Conservation (phyloP, 2,329 filamentous ascomycete genomes). For the Talaromyces sp. region DNA sequence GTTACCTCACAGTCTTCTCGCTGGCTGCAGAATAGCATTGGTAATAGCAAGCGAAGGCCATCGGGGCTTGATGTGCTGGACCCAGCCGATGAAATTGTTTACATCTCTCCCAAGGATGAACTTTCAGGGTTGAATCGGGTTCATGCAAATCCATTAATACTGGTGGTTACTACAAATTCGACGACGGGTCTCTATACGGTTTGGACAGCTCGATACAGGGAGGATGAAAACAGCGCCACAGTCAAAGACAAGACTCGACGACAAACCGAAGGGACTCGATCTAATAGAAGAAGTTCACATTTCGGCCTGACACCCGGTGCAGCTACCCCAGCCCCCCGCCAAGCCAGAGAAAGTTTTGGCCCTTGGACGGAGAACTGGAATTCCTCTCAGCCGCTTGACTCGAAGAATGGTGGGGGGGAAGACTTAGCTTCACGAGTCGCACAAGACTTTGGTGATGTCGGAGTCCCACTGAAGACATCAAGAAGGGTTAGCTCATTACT, state of each 20-base stretch:
- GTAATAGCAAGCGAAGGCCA: slow-evolving; percentile 23
- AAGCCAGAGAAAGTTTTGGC: slow-evolving; percentile 77
- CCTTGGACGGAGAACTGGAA: slow-evolving; percentile 50
- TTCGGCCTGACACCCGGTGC: slow-evolving; percentile 68
- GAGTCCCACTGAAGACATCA: slow-evolving; percentile 61
- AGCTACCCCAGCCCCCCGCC: slow-evolving; percentile 70
- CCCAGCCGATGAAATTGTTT: slow-evolving; percentile 78
- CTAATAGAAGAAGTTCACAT: slow-evolving; percentile 68
- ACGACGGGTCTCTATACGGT: slow-evolving; percentile 77
- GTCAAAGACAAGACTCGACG: slow-evolving; percentile 45
- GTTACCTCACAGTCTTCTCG: slow-evolving; percentile 57
- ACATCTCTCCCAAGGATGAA: slow-evolving; percentile 71
- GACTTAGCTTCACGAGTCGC: slow-evolving; percentile 71
- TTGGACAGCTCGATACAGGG: slow-evolving; percentile 79
- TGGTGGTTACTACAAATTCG: slow-evolving; percentile 80
- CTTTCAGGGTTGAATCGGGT: slow-evolving; percentile 27
- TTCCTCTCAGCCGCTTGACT: slow-evolving; percentile 29
- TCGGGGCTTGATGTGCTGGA: slow-evolving; percentile 64
- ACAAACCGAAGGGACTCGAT: slow-evolving; percentile 65
- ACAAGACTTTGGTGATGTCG: slow-evolving; percentile 62
- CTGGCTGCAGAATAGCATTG: slow-evolving; percentile 31
- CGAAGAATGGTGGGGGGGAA: slow-evolving; percentile 51
- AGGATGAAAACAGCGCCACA: slow-evolving; percentile 60
- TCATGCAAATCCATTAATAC: slow-evolving; percentile 58
- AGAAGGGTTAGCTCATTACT: slow-evolving; percentile 89